Evolutionary conservation across 305 asterid genomes (phyloP).

Genomic region (Fraxinus ornus): DNA sequence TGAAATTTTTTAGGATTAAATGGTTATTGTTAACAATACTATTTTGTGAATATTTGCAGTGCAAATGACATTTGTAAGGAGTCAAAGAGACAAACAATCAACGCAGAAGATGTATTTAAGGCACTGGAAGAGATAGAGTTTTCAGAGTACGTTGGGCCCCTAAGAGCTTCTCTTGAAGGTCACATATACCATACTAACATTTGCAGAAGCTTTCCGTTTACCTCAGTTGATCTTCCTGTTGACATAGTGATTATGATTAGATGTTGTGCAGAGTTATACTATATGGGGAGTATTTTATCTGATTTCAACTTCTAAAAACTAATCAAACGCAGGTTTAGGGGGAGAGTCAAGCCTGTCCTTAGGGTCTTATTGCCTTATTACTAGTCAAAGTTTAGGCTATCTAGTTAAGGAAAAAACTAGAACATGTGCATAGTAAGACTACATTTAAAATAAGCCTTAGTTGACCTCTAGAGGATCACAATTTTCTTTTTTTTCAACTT

Average conservation of each 20-base stretch:
- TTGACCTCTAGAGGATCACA: neutral
- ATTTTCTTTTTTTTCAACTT: neutral
- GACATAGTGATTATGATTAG: neutral
- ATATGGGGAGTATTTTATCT: neutral
- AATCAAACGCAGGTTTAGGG: neutral
- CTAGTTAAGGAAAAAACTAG: neutral
- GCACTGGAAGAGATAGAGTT: conserved; percentile 92
- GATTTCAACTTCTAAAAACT: neutral
- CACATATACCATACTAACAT: neutral
- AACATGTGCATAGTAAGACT: neutral
- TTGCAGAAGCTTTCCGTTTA: neutral
- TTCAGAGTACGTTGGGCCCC: conserved; percentile 69
- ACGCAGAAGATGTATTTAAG: conserved; percentile 85
- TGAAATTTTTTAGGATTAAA: neutral
- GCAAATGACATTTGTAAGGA: conserved; percentile 89
- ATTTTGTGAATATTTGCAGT: conserved; percentile 40
- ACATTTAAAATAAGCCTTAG: neutral
- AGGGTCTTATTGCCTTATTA: neutral
- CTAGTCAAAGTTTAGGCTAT: neutral
- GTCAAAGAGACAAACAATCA: conserved; percentile 73
- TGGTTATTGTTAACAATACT: neutral
- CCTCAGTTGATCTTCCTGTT: neutral
- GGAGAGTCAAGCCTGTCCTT: neutral
- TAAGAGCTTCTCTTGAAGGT: conserved; percentile 85
- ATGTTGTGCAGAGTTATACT: neutral